Evolutionary conservation across 2,329 filamentous ascomycete species (phyloP), one percentile per base, ranked within the genome.

Genomic region (Cladorrhinum sp.): DNA sequence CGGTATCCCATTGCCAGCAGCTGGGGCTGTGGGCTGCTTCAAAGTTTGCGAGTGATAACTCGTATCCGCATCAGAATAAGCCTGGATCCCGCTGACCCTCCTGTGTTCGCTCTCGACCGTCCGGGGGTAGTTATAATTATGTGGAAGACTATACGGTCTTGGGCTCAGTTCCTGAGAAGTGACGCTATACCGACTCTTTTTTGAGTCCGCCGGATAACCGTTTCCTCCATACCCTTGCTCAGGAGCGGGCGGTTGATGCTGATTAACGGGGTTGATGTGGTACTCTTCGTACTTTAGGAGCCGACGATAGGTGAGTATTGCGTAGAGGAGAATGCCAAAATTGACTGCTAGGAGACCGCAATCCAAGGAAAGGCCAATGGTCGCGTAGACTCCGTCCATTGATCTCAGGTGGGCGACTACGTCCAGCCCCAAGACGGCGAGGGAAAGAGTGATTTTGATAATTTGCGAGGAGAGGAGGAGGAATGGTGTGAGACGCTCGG

Each of bases 401-500:
- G 74, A 71, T 57, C 76, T 69, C 3, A 77, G 70, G 62, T 82
- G 81, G n/a, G 83, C 75, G 36, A 82, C 75, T 24, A 83, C 71
- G 60, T 85, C 81, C 24, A 85, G 73, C 1, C 73, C 78, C 23
- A 85, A 71, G 24, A 81, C 79, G 36, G 76, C 77, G 6, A 73
- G 64, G 0, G 80, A 76, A 20, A 81, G 76, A 0, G 77, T 75
- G 49, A 81, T 63, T 65, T 84, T 85, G 66, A 85, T 64, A 59
- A 79, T 70, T 61, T 83, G 79, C 18, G 77, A 78, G 63, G 80
- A 78, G 2, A 85, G 71, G 74, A 85, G 77, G 4, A 78, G 78
- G 70, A 82, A 79, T 1, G 83, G 82, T 10, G 83, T 85, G 57
- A 85, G 69, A 1, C 78, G 76, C 68, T 84, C 81, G 27, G 77